Percentiles rank a stretch among this genome's conserved stretches.
These are phyloP conservation scores for Rhodotorula babjevae DNA, from an alignment of 768 basidiomycete species.

Conservation along the genomic window DNA sequence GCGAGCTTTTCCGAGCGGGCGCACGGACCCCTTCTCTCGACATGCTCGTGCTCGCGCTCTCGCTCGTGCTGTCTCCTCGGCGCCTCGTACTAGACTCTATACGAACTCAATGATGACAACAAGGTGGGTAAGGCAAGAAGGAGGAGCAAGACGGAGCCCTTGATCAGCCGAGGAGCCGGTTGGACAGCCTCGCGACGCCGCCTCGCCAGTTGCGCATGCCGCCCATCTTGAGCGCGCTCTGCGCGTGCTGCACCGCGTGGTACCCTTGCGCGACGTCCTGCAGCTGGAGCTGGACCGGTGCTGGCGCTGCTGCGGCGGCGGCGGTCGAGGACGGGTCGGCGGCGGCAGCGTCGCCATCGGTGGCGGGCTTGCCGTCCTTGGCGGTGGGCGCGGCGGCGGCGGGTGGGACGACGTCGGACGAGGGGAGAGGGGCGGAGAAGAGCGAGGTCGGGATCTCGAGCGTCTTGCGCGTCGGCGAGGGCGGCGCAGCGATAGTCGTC, in stretches of 20 bases:
- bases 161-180: background rate
- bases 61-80: too few relatives aligned
- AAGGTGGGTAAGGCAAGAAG: too few relatives aligned
- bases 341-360: conserved; percentile 50
- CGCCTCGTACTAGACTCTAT: too few relatives aligned
- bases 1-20: too few relatives aligned
- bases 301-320: conserved; percentile 48
- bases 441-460: conserved; percentile 26
- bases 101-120: background rate
- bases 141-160: too few relatives aligned
- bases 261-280: conserved; percentile 91
- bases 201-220: conserved; percentile 88
- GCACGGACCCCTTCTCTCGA: too few relatives aligned
- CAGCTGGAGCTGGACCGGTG: conserved; percentile 67
- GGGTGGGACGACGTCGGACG: conserved; percentile 49
- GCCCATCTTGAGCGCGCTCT: conserved; percentile 71
- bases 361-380: conserved; percentile 45
- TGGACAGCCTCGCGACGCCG: conserved; percentile 66
- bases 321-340: too few relatives aligned
- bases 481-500: background rate
- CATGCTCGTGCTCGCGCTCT: too few relatives aligned
- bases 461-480: conserved; percentile 2
- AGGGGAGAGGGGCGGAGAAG: conserved; percentile 25
- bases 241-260: conserved; percentile 79
- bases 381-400: conserved; percentile 56